These are phyloP conservation scores for Opeltia flavorubescens DNA, from an alignment of 495 filamentous ascomycete species.

Conservation along the genomic window DNA sequence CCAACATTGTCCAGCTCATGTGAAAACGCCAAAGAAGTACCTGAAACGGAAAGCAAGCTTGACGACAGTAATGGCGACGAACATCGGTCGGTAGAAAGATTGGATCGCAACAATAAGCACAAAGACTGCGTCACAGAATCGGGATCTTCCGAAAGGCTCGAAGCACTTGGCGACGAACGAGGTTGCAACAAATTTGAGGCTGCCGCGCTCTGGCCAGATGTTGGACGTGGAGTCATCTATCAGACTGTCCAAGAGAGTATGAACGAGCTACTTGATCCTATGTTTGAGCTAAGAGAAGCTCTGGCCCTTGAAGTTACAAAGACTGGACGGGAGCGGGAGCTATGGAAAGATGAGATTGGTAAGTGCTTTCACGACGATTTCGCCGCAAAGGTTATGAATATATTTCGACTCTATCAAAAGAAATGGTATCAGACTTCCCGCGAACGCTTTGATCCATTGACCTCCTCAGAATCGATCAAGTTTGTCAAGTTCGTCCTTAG, in stretches of 20 bases:
- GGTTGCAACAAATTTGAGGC: conserved; percentile 75
- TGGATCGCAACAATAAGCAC: conserved; percentile 45
- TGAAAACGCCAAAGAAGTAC: no score
- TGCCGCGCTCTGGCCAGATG: conserved; percentile 65
- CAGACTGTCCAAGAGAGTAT: conserved; percentile 81
- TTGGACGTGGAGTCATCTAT: conserved; percentile 78
- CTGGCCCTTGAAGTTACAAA: conserved; percentile 52
- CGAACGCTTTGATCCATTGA: not conserved
- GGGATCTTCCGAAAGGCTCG: conserved; percentile 7
- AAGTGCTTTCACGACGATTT: not conserved
- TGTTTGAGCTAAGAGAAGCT: conserved; percentile 75
- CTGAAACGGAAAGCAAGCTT: no score
- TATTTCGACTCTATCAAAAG: conserved; percentile 2
- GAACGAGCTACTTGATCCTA: conserved; percentile 75
- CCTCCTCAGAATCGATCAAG: conserved; percentile 6
- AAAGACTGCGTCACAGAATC: no score
- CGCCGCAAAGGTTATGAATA: not conserved
- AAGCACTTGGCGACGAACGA: conserved; percentile 43
- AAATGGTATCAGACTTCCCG: not conserved
- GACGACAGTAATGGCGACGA: no score
- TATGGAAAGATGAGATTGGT: conserved; percentile 5
- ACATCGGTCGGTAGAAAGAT: conserved; percentile 9
- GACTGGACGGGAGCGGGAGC: conserved; percentile 46
- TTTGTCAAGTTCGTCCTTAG: conserved; percentile 15
- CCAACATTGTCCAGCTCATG: no score